phyloP scores from a whole-genome alignment of 208 protist genomes.

The Leishmania tropica region DNA sequence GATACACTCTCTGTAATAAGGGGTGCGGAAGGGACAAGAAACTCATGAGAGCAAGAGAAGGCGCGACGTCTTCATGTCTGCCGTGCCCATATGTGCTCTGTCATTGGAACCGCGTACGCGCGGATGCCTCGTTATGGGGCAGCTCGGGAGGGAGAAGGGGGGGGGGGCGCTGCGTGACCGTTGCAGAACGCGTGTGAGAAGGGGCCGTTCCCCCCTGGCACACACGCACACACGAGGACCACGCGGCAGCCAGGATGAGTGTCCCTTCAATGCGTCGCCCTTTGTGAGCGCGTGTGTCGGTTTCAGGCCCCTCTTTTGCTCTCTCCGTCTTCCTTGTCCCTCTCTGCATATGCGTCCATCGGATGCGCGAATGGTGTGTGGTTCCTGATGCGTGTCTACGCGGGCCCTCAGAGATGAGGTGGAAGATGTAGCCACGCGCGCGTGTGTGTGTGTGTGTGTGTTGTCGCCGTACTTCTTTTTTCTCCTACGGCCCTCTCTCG shows the following conservation, averaged over 20 bases:
- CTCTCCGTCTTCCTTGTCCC: neutral
- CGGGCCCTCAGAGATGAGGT: neutral
- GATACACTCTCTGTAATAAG: constrained; percentile 94
- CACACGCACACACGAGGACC: neutral
- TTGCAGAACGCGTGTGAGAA: neutral
- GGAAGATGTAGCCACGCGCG: neutral
- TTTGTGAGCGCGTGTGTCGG: neutral
- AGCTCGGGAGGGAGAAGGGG: neutral
- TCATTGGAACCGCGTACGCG: neutral
- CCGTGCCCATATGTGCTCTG: neutral
- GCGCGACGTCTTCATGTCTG: neutral
- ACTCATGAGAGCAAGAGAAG: neutral
- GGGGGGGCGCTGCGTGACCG: neutral
- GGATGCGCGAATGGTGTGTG: neutral
- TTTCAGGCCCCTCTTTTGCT: neutral
- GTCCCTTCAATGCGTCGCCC: neutral
- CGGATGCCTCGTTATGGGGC: neutral
- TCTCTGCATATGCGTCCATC: neutral
- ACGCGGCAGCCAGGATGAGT: neutral
- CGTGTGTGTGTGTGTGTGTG: too few relatives aligned
- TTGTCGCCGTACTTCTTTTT: too few relatives aligned
- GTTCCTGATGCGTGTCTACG: neutral
- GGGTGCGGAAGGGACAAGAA: neutral
- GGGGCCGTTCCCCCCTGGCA: neutral
- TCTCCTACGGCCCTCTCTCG: too few relatives aligned